These are phyloP conservation scores for Mycena sanguinolenta DNA, from an alignment of 768 basidiomycete genomes.

Conservation along the genomic window DNA sequence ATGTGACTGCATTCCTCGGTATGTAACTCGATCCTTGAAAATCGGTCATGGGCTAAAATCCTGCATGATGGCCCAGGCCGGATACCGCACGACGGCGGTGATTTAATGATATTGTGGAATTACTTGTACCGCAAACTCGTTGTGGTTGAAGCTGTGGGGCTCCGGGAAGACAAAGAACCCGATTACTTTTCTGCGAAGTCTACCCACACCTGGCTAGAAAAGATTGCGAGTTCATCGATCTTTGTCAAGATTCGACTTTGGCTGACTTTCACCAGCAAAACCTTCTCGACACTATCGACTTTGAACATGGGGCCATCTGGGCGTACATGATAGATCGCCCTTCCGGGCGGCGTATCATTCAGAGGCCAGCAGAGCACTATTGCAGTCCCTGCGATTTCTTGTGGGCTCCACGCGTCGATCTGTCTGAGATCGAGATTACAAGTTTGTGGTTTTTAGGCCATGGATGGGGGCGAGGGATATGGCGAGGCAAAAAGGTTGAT, in stretches of 20 bases:
- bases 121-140: constrained; percentile 1
- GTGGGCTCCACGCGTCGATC: constrained; percentile 25
- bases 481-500: constrained; percentile 24
- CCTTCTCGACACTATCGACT: constrained; percentile 24
- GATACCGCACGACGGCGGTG: neutral
- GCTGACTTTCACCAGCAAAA: constrained; percentile 12
- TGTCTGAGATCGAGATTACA: constrained; percentile 20
- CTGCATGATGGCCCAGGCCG: neutral
- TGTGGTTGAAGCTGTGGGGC: constrained; percentile 6
- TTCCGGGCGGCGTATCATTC: constrained; percentile 23
- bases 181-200: neutral
- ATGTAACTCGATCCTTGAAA: neutral
- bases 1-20: constrained; percentile 21
- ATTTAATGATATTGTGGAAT: constrained; percentile 17
- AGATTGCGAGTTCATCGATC: constrained; percentile 14
- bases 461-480: neutral
- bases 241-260: neutral
- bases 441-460: neutral
- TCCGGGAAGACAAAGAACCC: neutral
- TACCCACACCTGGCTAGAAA: neutral
- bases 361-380: constrained; percentile 3
- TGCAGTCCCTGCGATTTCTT: constrained; percentile 21
- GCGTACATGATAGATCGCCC: constrained; percentile 19
- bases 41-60: neutral
- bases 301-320: neutral